Conservation (phyloP, 2,329 filamentous ascomycete genomes). For the Cadophora gregata region DNA sequence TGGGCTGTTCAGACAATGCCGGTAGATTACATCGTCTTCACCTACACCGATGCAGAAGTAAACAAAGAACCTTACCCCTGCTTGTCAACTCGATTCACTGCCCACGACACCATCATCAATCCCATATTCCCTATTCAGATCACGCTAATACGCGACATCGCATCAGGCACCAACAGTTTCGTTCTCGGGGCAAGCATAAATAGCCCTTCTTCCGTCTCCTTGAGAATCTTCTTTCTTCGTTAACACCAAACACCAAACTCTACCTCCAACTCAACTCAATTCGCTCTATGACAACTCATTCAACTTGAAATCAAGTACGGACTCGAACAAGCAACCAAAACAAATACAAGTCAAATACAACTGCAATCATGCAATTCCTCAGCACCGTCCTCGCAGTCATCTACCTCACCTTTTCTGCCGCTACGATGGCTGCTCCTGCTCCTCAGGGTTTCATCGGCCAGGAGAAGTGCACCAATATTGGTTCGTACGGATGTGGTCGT, state of each 20-base stretch:
- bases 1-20: too few species aligned
- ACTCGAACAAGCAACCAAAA: too few species aligned
- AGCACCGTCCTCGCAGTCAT: slow-evolving; percentile 14
- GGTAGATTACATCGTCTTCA: not conserved
- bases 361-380: slow-evolving; percentile 5
- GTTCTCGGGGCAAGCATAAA: not conserved
- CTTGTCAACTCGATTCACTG: slow-evolving; percentile 1
- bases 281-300: too few species aligned
- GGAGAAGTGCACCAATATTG: slow-evolving; percentile 1
- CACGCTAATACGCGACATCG: not conserved
- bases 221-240: not conserved
- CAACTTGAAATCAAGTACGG: not conserved
- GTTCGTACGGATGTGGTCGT: not conserved
- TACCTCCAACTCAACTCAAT: too few species aligned
- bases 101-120: not conserved
- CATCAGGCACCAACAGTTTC: not conserved
- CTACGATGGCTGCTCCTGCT: not conserved
- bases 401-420: not conserved
- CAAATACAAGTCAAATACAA: not conserved
- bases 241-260: not conserved
- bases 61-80: not conserved
- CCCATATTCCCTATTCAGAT: not conserved
- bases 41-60: not conserved
- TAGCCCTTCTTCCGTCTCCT: not conserved
- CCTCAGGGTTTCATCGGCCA: slow-evolving; percentile 9